Evolutionary conservation across 306 rosid genomes (phyloP).

Genomic region (Vigna reflexopilosa): DNA sequence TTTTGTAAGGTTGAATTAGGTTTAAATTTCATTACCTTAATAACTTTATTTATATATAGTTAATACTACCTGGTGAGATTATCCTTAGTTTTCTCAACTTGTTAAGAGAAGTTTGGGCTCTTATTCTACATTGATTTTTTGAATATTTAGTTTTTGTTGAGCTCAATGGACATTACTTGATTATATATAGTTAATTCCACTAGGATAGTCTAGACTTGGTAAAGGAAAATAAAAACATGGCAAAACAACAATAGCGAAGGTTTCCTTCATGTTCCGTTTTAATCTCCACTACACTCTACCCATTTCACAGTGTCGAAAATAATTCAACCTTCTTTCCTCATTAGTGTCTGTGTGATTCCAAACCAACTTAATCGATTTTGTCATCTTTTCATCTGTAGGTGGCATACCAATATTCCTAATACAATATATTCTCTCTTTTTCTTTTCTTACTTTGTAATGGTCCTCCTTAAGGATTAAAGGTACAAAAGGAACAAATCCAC

Average conservation of each 20-base stretch:
- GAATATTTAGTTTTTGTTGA: constrained; percentile 23
- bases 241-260: not conserved
- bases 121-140: constrained; percentile 27
- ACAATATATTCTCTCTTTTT: not conserved
- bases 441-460: not conserved
- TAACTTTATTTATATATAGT: too few relatives aligned
- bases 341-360: not conserved
- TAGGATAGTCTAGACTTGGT: constrained; percentile 12
- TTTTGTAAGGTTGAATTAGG: too few relatives aligned
- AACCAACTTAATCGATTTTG: not conserved
- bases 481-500: not conserved
- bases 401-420: not conserved
- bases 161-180: not conserved
- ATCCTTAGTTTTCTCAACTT: too few relatives aligned
- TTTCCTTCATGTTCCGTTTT: not conserved
- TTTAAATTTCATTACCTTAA: too few relatives aligned
- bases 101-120: not conserved
- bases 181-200: constrained; percentile 8
- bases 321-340: not conserved
- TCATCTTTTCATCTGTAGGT: not conserved
- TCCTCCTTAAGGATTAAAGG: not conserved
- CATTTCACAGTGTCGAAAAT: not conserved
- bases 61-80: too few relatives aligned
- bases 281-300: not conserved
- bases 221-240: not conserved